Evolutionary conservation across 306 rosid genomes (phyloP).

Genomic region (Chamaecrista fasciculata): DNA sequence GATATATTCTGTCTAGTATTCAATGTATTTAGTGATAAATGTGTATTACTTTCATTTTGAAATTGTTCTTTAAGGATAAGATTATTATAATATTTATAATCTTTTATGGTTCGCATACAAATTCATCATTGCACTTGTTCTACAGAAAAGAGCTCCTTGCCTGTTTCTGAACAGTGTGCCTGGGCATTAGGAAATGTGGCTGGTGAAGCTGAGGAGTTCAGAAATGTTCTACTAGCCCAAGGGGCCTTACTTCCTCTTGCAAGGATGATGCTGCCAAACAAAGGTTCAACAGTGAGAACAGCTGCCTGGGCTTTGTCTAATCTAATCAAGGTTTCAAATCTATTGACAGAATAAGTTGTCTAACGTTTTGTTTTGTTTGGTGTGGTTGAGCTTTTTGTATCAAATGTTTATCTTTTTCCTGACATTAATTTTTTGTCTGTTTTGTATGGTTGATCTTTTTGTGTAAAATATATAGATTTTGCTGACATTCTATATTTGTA

Average conservation of each 20-base stretch:
- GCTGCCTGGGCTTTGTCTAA: conserved; percentile 99
- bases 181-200: conserved; percentile 98
- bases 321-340: conserved; percentile 78
- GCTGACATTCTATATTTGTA: conserved; percentile 14
- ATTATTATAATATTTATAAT: conserved; percentile 25
- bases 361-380: conserved; percentile 1
- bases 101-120: conserved; percentile 23
- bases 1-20: background rate
- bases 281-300: conserved; percentile 86
- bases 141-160: conserved; percentile 81
- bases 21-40: background rate
- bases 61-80: conserved; percentile 25
- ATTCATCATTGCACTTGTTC: conserved; percentile 27
- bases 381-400: background rate
- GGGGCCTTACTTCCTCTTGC: conserved; percentile 92
- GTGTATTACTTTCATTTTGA: background rate
- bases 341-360: conserved; percentile 25
- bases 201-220: conserved; percentile 91
- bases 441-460: background rate
- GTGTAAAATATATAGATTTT: background rate
- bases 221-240: conserved; percentile 77
- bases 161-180: conserved; percentile 95
- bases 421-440: no score
- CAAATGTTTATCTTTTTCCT: background rate
- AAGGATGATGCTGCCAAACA: conserved; percentile 82